Evolutionary conservation across 768 basidiomycete species (phyloP).

Genomic region (Mycena vulgaris): DNA sequence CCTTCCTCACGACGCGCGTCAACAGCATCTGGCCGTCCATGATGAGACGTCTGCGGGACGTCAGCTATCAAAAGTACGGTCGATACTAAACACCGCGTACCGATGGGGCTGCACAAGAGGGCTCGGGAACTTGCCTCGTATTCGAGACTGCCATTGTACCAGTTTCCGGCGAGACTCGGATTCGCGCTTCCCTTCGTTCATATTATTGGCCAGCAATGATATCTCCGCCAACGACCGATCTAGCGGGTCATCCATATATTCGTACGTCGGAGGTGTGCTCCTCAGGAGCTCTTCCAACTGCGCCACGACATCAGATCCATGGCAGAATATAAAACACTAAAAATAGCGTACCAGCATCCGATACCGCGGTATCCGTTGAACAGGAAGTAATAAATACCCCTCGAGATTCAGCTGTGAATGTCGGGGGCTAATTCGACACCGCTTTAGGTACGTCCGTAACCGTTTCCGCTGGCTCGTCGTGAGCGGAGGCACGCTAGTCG

Average conservation of each 20-base stretch:
- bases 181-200: conserved; percentile 99
- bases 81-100: conserved; percentile 56
- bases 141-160: conserved; percentile 91
- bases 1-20: conserved; percentile 93
- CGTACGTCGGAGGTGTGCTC: conserved; percentile 85
- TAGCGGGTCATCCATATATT: conserved; percentile 86
- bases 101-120: conserved; percentile 99
- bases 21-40: conserved; percentile 92
- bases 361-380: conserved; percentile 98
- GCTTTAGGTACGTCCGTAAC: conserved; percentile 90
- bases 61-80: conserved; percentile 23
- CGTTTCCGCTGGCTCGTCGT: conserved; percentile 89
- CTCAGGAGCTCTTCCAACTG: conserved; percentile 90
- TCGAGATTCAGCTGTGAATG: conserved; percentile 96
- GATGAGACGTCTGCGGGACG: conserved; percentile 79
- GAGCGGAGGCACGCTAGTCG: conserved; percentile 68
- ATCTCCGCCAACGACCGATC: conserved; percentile 92
- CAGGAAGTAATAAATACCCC: conserved; percentile 93
- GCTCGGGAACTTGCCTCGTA: conserved; percentile 93
- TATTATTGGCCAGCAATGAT: conserved; percentile 88
- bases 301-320: conserved; percentile 31
- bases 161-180: conserved; percentile 93
- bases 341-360: conserved; percentile 82
- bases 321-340: neutral
- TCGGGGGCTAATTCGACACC: conserved; percentile 88